Evolutionary conservation across 2,329 filamentous ascomycete species (phyloP).

Genomic region (Metarhizium brunneum): DNA sequence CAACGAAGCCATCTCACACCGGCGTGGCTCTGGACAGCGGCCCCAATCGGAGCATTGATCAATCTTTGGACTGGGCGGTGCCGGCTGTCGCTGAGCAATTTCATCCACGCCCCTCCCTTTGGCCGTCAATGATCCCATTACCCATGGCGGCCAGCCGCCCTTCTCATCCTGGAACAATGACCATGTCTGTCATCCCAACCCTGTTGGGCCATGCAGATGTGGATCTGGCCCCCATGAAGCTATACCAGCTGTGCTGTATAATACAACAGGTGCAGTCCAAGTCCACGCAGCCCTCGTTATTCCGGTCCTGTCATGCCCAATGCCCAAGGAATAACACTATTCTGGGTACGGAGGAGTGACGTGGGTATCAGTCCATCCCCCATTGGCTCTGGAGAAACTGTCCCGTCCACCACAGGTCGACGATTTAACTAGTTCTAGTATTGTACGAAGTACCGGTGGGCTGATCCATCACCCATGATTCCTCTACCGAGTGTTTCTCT

Average conservation of each 20-base stretch:
- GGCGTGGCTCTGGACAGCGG: neutral
- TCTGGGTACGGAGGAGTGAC: neutral
- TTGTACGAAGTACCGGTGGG: neutral
- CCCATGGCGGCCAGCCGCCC: neutral
- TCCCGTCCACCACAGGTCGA: neutral
- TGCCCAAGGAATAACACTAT: neutral
- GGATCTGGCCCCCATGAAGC: neutral
- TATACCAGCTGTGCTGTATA: neutral
- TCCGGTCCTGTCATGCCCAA: neutral
- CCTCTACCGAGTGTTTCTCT: neutral
- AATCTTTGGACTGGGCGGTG: neutral
- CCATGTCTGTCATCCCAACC: neutral
- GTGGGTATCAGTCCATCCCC: neutral
- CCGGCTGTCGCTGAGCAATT: neutral
- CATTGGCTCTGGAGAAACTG: neutral
- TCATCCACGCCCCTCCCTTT: neutral
- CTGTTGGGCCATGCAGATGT: neutral
- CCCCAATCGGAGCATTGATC: neutral
- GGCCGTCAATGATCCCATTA: neutral
- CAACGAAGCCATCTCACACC: neutral
- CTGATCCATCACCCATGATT: neutral
- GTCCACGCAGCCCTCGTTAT: neutral
- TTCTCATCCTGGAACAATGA: neutral
- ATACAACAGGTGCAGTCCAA: neutral
- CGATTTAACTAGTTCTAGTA: neutral